A percentile compares a stretch with the other conserved stretches of the same genome.
These are phyloP conservation scores for Paramecium sonneborni DNA, from an alignment of 73 alveolate species.

Conservation along the genomic window DNA sequence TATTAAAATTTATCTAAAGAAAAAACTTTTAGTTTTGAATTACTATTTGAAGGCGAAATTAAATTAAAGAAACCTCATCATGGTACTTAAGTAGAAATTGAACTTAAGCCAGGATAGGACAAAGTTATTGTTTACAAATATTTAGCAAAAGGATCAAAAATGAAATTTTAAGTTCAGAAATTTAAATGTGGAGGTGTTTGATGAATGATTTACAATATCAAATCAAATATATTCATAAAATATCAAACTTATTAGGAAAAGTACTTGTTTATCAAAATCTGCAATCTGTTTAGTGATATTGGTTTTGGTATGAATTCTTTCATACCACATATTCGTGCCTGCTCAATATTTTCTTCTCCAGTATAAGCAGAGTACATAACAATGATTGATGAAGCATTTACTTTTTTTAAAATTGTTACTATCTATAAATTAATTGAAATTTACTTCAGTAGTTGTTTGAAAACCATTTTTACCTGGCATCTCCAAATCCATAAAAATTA, in stretches of 20 bases:
- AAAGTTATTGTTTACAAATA: background rate
- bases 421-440: background rate
- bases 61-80: slow-evolving; percentile 47
- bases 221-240: background rate
- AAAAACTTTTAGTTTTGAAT: background rate
- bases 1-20: background rate
- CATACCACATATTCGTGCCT: slow-evolving; percentile 8
- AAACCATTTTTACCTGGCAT: slow-evolving; percentile 51
- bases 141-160: background rate
- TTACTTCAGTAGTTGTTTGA: slow-evolving; percentile 5
- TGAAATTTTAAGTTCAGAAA: background rate
- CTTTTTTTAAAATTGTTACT: background rate
- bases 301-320: slow-evolving; percentile 25
- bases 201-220: background rate
- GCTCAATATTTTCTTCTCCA: background rate
- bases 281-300: background rate
- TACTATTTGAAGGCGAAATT: background rate
- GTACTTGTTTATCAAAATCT: background rate
- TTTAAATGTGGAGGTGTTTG: background rate
- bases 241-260: background rate
- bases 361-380: slow-evolving; percentile 24
- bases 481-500: slow-evolving; percentile 32
- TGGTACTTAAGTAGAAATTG: background rate
- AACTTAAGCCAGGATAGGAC: background rate
- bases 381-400: background rate